Conservation (phyloP, 495 filamentous ascomycete genomes). For the Pyrenula aspistea region DNA sequence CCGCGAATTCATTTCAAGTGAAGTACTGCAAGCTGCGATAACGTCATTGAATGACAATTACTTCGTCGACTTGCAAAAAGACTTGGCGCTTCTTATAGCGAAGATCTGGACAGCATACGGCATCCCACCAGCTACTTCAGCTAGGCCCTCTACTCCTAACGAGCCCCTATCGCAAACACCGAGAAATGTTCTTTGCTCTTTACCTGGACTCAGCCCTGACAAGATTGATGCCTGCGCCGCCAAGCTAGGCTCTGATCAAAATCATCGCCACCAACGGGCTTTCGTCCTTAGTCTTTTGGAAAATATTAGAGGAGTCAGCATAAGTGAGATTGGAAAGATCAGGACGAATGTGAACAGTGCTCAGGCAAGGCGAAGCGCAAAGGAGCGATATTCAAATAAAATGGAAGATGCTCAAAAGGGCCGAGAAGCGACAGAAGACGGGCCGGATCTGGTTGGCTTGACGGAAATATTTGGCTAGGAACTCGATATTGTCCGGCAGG, state of each 20-base stretch:
- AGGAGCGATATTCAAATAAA: conserved; percentile 34
- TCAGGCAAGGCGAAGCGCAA: conserved; percentile 34
- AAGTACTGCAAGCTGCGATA: conserved; percentile 72
- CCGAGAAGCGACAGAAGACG: conserved; percentile 41
- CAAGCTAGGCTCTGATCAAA: neutral
- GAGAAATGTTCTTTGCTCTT: conserved; percentile 37
- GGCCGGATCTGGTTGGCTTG: conserved; percentile 50
- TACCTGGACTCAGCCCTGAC: conserved; percentile 47
- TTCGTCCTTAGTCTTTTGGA: conserved; percentile 79
- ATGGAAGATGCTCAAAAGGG: conserved; percentile 35
- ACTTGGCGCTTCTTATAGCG: conserved; percentile 79
- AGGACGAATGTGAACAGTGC: neutral
- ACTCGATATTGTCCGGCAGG: too few relatives aligned
- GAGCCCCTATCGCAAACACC: conserved; percentile 18
- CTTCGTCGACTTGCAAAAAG: conserved; percentile 92
- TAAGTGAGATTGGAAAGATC: conserved; percentile 86
- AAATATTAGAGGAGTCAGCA: conserved; percentile 74
- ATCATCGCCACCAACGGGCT: conserved; percentile 56
- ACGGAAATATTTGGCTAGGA: conserved; percentile 54
- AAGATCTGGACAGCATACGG: conserved; percentile 68
- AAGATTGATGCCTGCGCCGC: conserved; percentile 47
- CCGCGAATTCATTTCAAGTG: conserved; percentile 79
- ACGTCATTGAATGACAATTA: conserved; percentile 87
- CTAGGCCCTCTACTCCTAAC: conserved; percentile 26
- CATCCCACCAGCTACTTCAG: conserved; percentile 28